These are phyloP conservation scores for Teunomyces kruisii DNA, from an alignment of 805 yeast genomes.

Conservation along the genomic window DNA sequence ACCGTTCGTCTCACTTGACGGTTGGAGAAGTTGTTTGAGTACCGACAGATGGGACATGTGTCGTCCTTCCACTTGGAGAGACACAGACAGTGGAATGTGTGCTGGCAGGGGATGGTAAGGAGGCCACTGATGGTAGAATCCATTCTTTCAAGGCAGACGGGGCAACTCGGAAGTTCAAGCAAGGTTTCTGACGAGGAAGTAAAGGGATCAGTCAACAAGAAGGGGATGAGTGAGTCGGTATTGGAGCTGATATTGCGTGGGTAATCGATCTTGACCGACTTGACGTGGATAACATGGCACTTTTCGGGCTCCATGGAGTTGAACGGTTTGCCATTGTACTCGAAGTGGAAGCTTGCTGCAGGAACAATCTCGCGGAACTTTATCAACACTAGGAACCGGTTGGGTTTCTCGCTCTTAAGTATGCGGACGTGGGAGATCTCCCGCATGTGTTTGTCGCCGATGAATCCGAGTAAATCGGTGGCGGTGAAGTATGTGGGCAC, in stretches of 20 bases:
- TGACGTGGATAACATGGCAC: conserved; percentile 75
- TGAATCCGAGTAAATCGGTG: conserved; percentile 76
- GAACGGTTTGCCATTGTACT: conserved; percentile 71
- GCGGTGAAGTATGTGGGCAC: conserved; percentile 87
- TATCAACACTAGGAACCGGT: conserved; percentile 73
- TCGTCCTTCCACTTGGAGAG: conserved; percentile 87
- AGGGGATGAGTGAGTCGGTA: conserved; percentile 51
- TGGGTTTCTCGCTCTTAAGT: conserved; percentile 61
- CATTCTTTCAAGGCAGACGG: conserved; percentile 87
- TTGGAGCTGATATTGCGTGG: not conserved
- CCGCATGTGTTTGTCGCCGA: conserved; percentile 60
- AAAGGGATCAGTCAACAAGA: conserved; percentile 71
- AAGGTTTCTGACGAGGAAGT: conserved; percentile 35
- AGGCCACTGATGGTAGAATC: conserved; percentile 79
- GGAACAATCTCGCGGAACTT: conserved; percentile 59
- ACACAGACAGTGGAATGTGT: conserved; percentile 89
- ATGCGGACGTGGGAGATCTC: conserved; percentile 71
- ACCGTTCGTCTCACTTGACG: conserved; percentile 30
- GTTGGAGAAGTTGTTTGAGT: conserved; percentile 52
- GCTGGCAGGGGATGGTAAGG: conserved; percentile 87
- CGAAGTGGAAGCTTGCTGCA: conserved; percentile 65
- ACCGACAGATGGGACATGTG: conserved; percentile 87
- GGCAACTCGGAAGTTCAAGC: conserved; percentile 84
- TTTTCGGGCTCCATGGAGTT: conserved; percentile 87
- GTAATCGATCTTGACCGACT: conserved; percentile 48